Base-by-base conservation (phyloP, 805 yeast genomes). In the Kluyveromyces dobzhanskii region DNA sequence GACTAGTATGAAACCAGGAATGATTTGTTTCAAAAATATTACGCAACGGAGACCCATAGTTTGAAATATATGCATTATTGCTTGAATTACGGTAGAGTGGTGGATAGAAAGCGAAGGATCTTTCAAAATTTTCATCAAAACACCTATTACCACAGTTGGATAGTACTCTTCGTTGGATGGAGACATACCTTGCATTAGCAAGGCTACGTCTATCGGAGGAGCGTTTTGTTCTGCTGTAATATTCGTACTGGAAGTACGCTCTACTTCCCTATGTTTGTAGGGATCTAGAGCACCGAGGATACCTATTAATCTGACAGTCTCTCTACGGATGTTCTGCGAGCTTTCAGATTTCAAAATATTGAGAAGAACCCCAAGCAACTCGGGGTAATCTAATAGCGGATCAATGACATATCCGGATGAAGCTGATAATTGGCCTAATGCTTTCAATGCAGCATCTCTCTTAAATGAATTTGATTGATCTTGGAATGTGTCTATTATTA, bases 261-360 rank as follows among this genome's bases (percentile, higher is more conserved):
- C 97, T 8, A 88, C 85, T 50, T 86, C 95, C 40, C 95, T 76
- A 49, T 87, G 94, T 54, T 85, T 88, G 56, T 90, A 92, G 1
- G 99, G 99, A 61, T 92, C 98, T 35, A 92, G 66, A 0, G 98
- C 98, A 46, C 99, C 99, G 30, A 92, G 65, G 25, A 88, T 87
- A 54, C 99, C 99, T 41, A 92, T 66, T 17, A 92, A 62, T 46
- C 90, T 72, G 1, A 92, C 95, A 0, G 96, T 83, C 57, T 92
- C 97, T 41, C 95, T 67, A 52, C 92, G 76, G 6, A 85, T 78
- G 3, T 73, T 64, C 3, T 80, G 73, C 0, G 94, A 76, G 9
- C 77, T 74, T 52, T 90, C 97, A 42, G 87, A 76, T 46, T 84
- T 84, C 40, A 92, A 64, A 30, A 92, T 86, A 39, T 78, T 80